Evolutionary conservation across 1,139 yeast genomes (phyloP).

Genomic region (Magnusiomyces tetraspermus): DNA sequence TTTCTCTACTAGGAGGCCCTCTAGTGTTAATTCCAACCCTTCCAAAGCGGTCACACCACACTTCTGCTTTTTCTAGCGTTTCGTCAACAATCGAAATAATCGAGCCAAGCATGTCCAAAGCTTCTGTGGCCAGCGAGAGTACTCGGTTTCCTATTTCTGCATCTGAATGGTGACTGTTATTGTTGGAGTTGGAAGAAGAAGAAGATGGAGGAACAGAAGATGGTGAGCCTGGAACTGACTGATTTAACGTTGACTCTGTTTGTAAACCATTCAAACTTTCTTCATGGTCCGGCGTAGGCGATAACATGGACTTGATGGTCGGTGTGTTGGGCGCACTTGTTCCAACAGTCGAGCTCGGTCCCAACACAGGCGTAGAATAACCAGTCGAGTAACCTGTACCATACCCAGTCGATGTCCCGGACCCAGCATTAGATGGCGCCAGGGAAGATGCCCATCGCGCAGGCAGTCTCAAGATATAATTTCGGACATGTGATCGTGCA

Average conservation of each 20-base stretch:
- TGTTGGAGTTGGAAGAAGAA: neutral
- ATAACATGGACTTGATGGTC: neutral
- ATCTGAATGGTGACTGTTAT: slow-evolving; percentile 17
- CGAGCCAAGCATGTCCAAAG: slow-evolving; percentile 76
- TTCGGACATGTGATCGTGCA: slow-evolving; percentile 75
- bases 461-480: slow-evolving; percentile 67
- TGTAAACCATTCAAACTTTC: neutral
- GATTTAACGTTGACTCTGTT: neutral
- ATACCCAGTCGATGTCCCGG: slow-evolving; percentile 5
- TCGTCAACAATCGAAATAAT: slow-evolving; percentile 78
- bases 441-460: slow-evolving; percentile 44
- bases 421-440: slow-evolving; percentile 12
- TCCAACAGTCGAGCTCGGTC: neutral
- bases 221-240: neutral
- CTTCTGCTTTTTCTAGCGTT: slow-evolving; percentile 59
- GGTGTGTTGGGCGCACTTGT: neutral
- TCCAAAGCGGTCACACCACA: slow-evolving; percentile 6
- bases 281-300: neutral
- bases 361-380: slow-evolving; percentile 3
- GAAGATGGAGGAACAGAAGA: neutral
- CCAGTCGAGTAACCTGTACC: neutral
- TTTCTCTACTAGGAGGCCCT: neutral
- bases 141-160: slow-evolving; percentile 55
- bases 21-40: neutral
- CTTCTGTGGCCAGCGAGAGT: slow-evolving; percentile 75